Conservation (phyloP, 225 moss, liverwort and hornwort genomes). For the Pseudoscleropodium purum region DNA sequence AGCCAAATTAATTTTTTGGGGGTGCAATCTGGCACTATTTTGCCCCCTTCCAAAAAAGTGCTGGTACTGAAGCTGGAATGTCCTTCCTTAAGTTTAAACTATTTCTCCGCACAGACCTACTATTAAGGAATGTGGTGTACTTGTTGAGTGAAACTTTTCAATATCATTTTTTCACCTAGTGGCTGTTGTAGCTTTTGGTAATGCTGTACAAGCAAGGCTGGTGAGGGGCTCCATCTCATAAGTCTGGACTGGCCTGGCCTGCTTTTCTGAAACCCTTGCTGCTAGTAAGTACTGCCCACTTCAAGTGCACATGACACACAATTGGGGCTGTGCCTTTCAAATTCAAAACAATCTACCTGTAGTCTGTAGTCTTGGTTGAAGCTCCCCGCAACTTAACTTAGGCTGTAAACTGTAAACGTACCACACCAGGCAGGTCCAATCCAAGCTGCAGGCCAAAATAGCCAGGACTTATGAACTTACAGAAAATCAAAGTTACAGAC, state of each 20-base stretch:
- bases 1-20: too few species aligned
- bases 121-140: not conserved
- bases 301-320: conserved; percentile 12
- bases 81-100: too few species aligned
- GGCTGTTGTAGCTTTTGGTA: not conserved
- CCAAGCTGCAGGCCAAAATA: not conserved
- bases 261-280: not conserved
- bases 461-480: not conserved
- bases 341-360: not conserved
- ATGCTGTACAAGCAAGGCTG: not conserved
- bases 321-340: conserved; percentile 14
- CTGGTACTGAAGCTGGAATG: not conserved
- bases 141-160: not conserved
- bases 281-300: conserved; percentile 5
- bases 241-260: conserved; percentile 6
- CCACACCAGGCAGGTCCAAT: not conserved
- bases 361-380: not conserved
- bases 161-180: not conserved
- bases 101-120: not conserved
- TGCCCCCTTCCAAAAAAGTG: too few species aligned
- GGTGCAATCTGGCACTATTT: too few species aligned
- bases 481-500: not conserved
- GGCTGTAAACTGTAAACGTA: not conserved
- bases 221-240: conserved; percentile 21
- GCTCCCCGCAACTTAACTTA: not conserved